Evolutionary conservation across 2,329 filamentous ascomycete genomes (phyloP), one percentile per base, ranked within the genome.

Genomic region (Exophiala sp.): DNA sequence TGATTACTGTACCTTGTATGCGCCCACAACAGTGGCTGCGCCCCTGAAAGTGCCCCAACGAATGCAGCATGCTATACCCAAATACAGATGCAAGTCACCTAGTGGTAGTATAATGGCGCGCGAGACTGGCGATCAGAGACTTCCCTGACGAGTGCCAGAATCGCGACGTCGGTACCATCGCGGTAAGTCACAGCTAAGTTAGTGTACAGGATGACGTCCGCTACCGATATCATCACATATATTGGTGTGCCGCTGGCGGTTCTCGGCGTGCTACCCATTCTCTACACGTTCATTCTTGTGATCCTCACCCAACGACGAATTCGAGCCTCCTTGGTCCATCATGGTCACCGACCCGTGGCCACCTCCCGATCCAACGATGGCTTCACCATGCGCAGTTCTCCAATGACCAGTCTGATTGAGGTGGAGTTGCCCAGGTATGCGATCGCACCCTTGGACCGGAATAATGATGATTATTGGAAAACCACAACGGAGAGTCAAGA

Each of bases 321-420:
- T 67, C 79, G 78, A 65, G 78, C 78, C 52, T 79, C 80, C 68
- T 76, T 87, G 3, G 70, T 77, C 12, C 75, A 76, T 50, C 80
- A 80, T 66, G 76, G 75, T n/a, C 70, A 66, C 40, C 63, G 84
- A 6, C 59, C 59, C 2, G 46, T 62, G 14, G 54, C 42, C 52
- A 47, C 54, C 14, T 41, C 52, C 3, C 57, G 52, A 24, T 48
- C 54, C 6, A 49, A 62, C 34, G 78, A 65, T 43, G 61, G 77
- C 2, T 83, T 81, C 0, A 74, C 85, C 41, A 85, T 82, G 10
- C 77, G 84, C 41, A 81, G 80, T 65, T 82, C 84, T 54, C 76
- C 86, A 2, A 80, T 87, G 58, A 85, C 85, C 54, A 80, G 82
- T 36, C 76, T 86, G 48, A 84, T 87, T 35, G 83, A 87, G 65